Conservation (phyloP, 2,329 filamentous ascomycete genomes). For the Magnaporthales sp. region DNA sequence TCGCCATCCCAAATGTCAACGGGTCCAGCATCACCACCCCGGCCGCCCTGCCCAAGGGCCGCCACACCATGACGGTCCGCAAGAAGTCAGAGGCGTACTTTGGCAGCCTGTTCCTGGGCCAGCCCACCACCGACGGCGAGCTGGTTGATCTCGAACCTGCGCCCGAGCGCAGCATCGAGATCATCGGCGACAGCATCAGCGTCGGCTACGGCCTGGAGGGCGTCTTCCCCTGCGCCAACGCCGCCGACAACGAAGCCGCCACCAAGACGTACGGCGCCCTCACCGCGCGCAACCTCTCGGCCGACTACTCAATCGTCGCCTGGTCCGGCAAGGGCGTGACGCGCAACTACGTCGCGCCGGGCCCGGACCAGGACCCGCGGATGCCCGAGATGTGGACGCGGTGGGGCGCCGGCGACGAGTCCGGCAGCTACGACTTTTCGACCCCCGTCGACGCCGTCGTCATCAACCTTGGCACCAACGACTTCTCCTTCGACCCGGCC, state of each 20-base stretch:
- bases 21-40: constrained; percentile 22
- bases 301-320: constrained; percentile 32
- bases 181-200: constrained; percentile 35
- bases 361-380: constrained; percentile 20
- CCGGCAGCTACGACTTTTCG: constrained; percentile 28
- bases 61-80: constrained; percentile 26
- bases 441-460: constrained; percentile 27
- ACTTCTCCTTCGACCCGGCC: constrained; percentile 25
- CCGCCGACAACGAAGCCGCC: constrained; percentile 27
- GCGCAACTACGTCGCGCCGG: constrained; percentile 25
- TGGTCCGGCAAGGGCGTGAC: constrained; percentile 34
- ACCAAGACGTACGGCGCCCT: constrained; percentile 32
- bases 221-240: constrained; percentile 27
- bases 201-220: constrained; percentile 35
- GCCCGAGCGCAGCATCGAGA: constrained; percentile 27
- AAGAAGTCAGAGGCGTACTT: constrained; percentile 26
- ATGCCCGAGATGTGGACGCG: constrained; percentile 32
- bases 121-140: constrained; percentile 12
- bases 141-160: constrained; percentile 3
- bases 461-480: constrained; percentile 34
- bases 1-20: constrained; percentile 19
- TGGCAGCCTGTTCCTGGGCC: constrained; percentile 23
- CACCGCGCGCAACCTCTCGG: constrained; percentile 27
- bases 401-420: constrained; percentile 30
- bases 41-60: constrained; percentile 18